phyloP scores from a whole-genome alignment of 2,329 filamentous ascomycete genomes.

The Ophiostoma tasmaniense region DNA sequence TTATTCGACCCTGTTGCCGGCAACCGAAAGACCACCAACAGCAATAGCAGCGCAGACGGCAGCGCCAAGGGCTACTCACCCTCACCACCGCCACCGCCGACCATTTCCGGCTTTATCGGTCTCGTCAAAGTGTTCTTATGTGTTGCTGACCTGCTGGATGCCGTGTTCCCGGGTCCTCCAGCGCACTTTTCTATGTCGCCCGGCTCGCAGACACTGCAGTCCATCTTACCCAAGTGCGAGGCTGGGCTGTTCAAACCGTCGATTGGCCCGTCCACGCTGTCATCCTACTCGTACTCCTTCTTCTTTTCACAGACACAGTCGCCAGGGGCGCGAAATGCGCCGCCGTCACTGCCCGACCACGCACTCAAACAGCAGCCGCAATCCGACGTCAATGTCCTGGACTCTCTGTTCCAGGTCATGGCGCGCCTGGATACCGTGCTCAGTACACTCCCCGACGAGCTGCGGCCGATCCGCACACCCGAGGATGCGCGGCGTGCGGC shows the following conservation, averaged over 20 bases:
- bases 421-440: constrained; percentile 7
- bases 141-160: constrained; percentile 17
- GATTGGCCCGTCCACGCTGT: background rate
- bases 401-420: constrained; percentile 13
- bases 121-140: constrained; percentile 22
- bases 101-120: constrained; percentile 21
- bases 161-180: constrained; percentile 17
- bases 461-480: constrained; percentile 7
- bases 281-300: background rate
- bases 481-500: constrained; percentile 2
- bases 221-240: background rate
- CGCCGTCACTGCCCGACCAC: background rate
- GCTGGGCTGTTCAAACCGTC: background rate
- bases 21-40: background rate
- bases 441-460: constrained; percentile 8
- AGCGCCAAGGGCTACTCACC: background rate
- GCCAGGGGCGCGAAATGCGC: background rate
- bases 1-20: background rate
- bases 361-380: background rate
- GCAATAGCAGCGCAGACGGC: background rate
- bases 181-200: constrained; percentile 10
- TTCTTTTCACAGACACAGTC: background rate
- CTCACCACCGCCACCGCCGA: background rate
- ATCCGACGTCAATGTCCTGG: constrained; percentile 5
- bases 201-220: constrained; percentile 6